Percentiles rank a stretch among this genome's conserved stretches.
Evolutionary conservation across 1,139 yeast genomes (phyloP).

Genomic region (Sugiyamaella pinicola): DNA sequence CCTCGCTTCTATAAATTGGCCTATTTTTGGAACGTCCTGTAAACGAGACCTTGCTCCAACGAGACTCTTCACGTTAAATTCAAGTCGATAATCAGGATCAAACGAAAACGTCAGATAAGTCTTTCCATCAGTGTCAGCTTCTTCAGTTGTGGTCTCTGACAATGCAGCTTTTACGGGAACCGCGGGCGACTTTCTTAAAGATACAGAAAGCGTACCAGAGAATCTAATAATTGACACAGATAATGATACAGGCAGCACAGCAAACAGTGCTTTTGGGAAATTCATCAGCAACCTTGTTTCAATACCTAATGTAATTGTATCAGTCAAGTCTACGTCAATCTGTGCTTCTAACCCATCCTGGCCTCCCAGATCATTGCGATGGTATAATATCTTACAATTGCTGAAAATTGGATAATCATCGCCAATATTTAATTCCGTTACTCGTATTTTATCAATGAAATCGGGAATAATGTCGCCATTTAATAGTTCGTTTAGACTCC

Average conservation of each 20-base stretch:
- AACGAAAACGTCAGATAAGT: conserved; percentile 86
- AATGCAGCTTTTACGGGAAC: conserved; percentile 27
- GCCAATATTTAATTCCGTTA: conserved; percentile 90
- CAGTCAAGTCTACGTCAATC: conserved; percentile 90
- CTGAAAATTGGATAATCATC: conserved; percentile 94
- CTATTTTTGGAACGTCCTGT: conserved; percentile 90
- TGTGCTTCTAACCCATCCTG: conserved; percentile 69
- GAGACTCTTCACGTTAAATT: conserved; percentile 79
- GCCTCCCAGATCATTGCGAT: conserved; percentile 28
- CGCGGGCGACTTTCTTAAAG: conserved; percentile 49
- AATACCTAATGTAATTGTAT: conserved; percentile 84
- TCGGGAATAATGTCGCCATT: conserved; percentile 66
- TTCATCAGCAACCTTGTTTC: conserved; percentile 81
- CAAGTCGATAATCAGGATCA: conserved; percentile 85
- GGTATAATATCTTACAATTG: conserved; percentile 72
- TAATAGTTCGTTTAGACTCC: conserved; percentile 62
- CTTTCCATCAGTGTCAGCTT: conserved; percentile 7
- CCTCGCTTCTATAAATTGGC: conserved; percentile 78
- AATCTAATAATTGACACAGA: conserved; percentile 88
- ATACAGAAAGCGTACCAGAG: conserved; percentile 87
- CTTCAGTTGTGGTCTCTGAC: not conserved
- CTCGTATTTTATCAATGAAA: conserved; percentile 72
- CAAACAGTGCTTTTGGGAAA: conserved; percentile 82
- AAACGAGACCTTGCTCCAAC: conserved; percentile 92
- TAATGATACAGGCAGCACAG: conserved; percentile 73